Conservation (phyloP, 805 yeast species). For the Ogataea paraovalis region DNA sequence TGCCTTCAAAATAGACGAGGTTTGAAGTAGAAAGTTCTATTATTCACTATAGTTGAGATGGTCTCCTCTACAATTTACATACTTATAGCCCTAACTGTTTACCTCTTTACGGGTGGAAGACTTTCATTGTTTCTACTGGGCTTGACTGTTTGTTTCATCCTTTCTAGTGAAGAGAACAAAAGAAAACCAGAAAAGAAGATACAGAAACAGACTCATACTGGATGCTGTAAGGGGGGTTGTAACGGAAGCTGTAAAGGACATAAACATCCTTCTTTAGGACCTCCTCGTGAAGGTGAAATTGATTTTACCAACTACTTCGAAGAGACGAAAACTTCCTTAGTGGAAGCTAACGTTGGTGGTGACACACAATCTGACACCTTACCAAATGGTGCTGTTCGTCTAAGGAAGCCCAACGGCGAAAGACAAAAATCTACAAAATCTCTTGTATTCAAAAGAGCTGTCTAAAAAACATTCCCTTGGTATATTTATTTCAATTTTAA, state of each 20-base stretch:
- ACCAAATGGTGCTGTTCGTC: not conserved
- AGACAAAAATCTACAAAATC: not conserved
- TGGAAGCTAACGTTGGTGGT: not conserved
- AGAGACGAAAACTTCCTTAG: not conserved
- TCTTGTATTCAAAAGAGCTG: not conserved
- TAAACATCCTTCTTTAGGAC: not conserved
- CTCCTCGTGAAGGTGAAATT: not conserved
- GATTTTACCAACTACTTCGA: not conserved
- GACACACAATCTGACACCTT: not conserved
- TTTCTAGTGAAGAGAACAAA: not conserved
- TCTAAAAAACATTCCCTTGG: not conserved
- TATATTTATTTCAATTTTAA: not conserved
- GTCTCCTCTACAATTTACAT: not conserved
- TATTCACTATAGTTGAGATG: not conserved
- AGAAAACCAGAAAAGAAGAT: not conserved
- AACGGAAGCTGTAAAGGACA: not conserved
- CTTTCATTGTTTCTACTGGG: not conserved
- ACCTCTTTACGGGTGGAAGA: not conserved
- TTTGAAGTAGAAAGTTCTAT: no score
- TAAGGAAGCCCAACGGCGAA: not conserved
- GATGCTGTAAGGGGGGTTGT: not conserved
- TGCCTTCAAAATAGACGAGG: no score
- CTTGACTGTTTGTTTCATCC: not conserved
- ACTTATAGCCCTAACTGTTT: not conserved
- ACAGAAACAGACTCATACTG: no score